Evolutionary conservation across 2,329 filamentous ascomycete species (phyloP), one percentile per base, ranked within the genome.

Genomic region (Colletotrichum sp.): DNA sequence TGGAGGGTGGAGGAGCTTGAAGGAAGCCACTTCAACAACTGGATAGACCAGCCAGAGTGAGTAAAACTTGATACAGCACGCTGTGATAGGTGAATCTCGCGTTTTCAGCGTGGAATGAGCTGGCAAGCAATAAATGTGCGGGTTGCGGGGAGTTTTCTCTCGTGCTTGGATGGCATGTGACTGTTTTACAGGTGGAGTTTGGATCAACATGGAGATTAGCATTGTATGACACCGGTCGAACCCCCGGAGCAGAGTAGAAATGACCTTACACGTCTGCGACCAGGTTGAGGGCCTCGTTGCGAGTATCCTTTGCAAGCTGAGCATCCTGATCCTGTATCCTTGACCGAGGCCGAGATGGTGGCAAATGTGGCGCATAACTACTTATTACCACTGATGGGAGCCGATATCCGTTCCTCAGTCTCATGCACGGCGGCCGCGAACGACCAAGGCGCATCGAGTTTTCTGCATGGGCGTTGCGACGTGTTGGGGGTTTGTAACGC

Each of bases 1-100:
- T 86, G 85, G 85, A 79, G 82, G 71, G 78, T 85, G 10, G 82
- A 84, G 76, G 79, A 83, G 24, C 71, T 86, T 10, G 82, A 83
- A 10, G 81, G 78, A 76, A 24, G 79, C 79, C 26, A 81, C 83
- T 64, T 84, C 83, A 72, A 81, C 81, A 36, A 76, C 39, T 85
- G 83, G 82, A 82, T 84, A 74, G 73, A 77, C 15, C 81, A 82
- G 76, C 79, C 80, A 13, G 82, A 82, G 66, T 79, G 79, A 76
- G 52, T 26, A 26, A 15, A 26, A 18, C 49, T 34, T 12, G 10
- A 52, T 8, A 32, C 8, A 18, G 13, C n/a, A 65, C 8, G n/a
- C 16, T 36, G 30, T 60, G 28, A n/a, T 32, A 10, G n/a, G 18
- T 32, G 59, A 18, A 21, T 32, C 3, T 32, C 30, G 59, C 18